Evolutionary conservation across 495 filamentous ascomycete genomes (phyloP), one percentile per base, ranked within the genome.

Genomic region (Penicillium fimorum): DNA sequence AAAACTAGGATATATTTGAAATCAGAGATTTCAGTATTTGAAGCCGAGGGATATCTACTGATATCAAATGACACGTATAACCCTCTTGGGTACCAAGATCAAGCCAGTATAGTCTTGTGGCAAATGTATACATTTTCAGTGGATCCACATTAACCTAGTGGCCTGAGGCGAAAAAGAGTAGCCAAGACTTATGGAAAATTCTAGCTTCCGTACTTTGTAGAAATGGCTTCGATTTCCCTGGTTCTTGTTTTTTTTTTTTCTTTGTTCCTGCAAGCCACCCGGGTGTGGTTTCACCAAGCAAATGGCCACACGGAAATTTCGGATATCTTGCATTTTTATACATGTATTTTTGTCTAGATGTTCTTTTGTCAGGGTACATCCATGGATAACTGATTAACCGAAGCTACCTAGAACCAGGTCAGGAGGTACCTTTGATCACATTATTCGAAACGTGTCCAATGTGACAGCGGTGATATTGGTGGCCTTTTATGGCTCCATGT

Each of bases 211-310:
- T 24, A 4, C 13, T 22, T 22, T 22, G 25, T 30, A 20, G 27
- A 47, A 29, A 12, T 24, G 42, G 9, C 24, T 13, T 46, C 5
- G 25, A 12, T 29, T 15, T n/a, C 5, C 7, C 11, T 12, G 11
- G 22, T 29, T 8, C n/a, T 4, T 4, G 13, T 1, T 18, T 15
- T 8, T 49, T 15, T 15, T 29, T 27, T 29, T 12, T 30, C 20
- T 20, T 24, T 32, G n/a, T n/a, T 24, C 17, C 47, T 50, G 47
- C 47, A 50, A 50, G 47, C 47, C 47, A 38, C 33, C 32, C 47
- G 1, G 9, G 29, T n/a, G 29, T n/a, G 15, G 15, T 22, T 22
- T 27, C 6, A 27, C 25, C 25, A 25, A 25, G 25, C 25, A 25
- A 25, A 25, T 27, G 25, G 25, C 1, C 22, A 22, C 22, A 2